Conservation (phyloP, 2,329 filamentous ascomycete genomes). For the Aspergillus terreus region DNA sequence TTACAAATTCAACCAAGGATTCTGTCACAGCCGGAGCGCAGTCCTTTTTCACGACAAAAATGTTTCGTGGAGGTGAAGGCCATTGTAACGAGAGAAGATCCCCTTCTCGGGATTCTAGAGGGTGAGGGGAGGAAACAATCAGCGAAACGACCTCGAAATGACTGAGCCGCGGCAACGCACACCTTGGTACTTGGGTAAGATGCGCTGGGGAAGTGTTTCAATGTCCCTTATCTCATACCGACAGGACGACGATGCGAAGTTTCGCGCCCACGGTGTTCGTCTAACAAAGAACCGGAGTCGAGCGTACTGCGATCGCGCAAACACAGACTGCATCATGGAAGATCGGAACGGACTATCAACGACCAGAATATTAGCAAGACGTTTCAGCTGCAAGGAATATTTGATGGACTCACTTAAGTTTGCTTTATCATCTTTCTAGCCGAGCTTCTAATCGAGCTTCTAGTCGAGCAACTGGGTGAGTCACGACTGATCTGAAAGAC, state of each 20-base stretch:
- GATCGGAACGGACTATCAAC: background rate
- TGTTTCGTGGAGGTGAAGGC: conserved; percentile 64
- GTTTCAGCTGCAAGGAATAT: background rate
- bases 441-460: background rate
- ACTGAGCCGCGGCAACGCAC: conserved; percentile 29
- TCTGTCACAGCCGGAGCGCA: conserved; percentile 53
- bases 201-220: conserved; percentile 45
- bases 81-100: conserved; percentile 65
- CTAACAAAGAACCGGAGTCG: conserved; percentile 6
- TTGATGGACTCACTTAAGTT: background rate
- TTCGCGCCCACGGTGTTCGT: conserved; percentile 21
- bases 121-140: background rate
- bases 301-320: conserved; percentile 11
- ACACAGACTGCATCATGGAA: conserved; percentile 17
- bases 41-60: conserved; percentile 67
- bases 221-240: conserved; percentile 44
- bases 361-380: too few species aligned
- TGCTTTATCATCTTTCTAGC: background rate
- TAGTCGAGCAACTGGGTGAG: background rate
- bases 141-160: background rate
- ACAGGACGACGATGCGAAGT: conserved; percentile 40
- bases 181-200: conserved; percentile 63
- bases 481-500: background rate
- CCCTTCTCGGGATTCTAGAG: conserved; percentile 52
- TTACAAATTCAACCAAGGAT: conserved; percentile 56